A percentile compares a stretch with the other conserved stretches of the same genome.
These are phyloP conservation scores for Lactarius tabidus DNA, from an alignment of 768 basidiomycete genomes.

Conservation along the genomic window DNA sequence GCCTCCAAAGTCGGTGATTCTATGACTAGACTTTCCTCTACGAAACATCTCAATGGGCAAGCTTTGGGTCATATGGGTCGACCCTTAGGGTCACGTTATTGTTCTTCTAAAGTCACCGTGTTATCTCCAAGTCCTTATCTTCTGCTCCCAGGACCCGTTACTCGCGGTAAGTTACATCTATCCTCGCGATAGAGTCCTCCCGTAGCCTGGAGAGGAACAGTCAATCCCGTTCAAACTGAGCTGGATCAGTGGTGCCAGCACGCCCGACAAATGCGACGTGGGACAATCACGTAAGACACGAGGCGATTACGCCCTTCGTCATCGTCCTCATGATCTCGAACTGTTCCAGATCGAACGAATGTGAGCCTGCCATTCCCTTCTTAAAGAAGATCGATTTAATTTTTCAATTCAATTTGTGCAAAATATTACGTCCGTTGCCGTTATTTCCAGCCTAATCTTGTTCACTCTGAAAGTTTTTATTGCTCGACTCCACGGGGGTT, in stretches of 20 bases:
- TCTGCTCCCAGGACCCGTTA: neutral
- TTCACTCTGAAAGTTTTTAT: constrained; percentile 1
- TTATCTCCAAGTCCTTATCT: neutral
- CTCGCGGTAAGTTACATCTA: neutral
- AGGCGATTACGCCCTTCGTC: neutral
- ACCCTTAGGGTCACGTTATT: neutral
- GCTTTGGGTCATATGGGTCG: neutral
- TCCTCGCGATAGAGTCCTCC: neutral
- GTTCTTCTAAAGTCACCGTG: neutral
- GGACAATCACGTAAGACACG: constrained; percentile 4
- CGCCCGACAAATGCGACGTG: too few species aligned
- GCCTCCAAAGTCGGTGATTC: too few species aligned
- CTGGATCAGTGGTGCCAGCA: neutral
- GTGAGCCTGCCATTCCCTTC: neutral
- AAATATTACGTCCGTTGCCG: neutral
- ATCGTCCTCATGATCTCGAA: neutral
- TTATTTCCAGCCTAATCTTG: neutral
- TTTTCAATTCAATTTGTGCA: neutral
- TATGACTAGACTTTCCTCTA: neutral
- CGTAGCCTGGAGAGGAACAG: neutral
- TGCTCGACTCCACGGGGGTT: neutral
- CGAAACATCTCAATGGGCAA: neutral
- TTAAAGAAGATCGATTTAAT: neutral
- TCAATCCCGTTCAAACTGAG: neutral
- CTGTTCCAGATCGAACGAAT: neutral